Evolutionary conservation across 78 protist genomes (phyloP), one percentile per base, ranked within the genome.

Genomic region (slime mould (Dictyostelium discoideum)): DNA sequence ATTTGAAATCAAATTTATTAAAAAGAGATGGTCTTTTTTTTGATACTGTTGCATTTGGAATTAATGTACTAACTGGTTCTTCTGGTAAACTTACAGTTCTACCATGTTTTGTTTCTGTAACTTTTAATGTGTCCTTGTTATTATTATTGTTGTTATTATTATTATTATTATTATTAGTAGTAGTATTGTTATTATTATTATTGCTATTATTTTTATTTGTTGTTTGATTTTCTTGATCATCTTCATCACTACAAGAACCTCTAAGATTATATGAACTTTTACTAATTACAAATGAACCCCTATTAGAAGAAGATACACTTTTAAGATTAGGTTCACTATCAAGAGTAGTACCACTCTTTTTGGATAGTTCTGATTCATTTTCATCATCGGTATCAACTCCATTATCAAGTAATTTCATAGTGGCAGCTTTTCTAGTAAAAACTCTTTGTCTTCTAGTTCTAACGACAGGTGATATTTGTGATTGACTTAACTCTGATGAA

Each of bases 371-470:
- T 16, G 44, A 9, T 14, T 5, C 6, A 67, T 69, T 40, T 26
- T 69, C 77, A 24, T 69, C 77, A 37, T 74, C 81, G 18, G 37
- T 29, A 37, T 26, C 81, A 29, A 16, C 22, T 4, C 24, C 81
- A 37, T 74, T 37, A 3, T 74, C 24, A 37, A 74, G 9, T 1
- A 74, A 18, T 37, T 74, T 74, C 46, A 14, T 37, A 4, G 81
- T 37, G 4, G 81, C 81, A 3, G 48, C 5, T 74, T 37, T 74
- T 37, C 81, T 32, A 26, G 40, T 26, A 0, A 74, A 74, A 32
- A 74, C 81, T 74, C 42, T 32, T 74, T 74, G 81, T 37, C 81
- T 74, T 74, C 81, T 74, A 1, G 81, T 37, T 37, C 46, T 37
- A 18, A 74, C 24, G 2, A 26, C 48, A 0, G 48, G 81, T 74